Evolutionary conservation across 179 eudicot species (phyloP), one percentile per base, ranked within the genome.

Genomic region (Amaranthus tricolor): DNA sequence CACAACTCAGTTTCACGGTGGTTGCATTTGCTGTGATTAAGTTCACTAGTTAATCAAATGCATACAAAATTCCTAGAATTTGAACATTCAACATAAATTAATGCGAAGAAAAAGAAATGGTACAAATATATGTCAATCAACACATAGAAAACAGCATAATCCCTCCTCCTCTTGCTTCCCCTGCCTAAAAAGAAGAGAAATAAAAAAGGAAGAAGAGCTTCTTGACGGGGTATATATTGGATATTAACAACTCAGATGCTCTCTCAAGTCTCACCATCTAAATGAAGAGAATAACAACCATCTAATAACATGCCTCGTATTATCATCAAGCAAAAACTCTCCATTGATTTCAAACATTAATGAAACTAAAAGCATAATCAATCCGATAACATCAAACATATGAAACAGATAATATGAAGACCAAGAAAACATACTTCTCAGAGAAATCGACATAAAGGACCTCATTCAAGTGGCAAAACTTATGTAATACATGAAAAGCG

Each of bases 1-100:
- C 96, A 79, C 86, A 86, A 83, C 93, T 94, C 85, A 94, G 78
- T 86, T 90, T 94, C 79, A 92, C 82, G 51, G 94, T 92, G 86
- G 89, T 92, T 76, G 94, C 82, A 86, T 94, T 89, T 65, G 94
- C 97, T 94, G 91, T 82, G 78, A 53, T 71, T 71, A 49, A 58
- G 72, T 68, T 53, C 53, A 53, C 62, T 9, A 49, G 19, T 24
- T 24, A 63, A 69, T 45, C 11, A 47, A 20, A 31, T 64, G 5
- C 24, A 58, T 43, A 45, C 55, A 64, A 70, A 31, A 61, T 62
- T 24, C 76, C 50, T 54, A 54, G 64, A 21, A 52, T 66, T 49
- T 62, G 55, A 15, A 40, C 56, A 11, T 55, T 47, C 54, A 56
- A 43, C 17, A 45, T 31, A 47, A 53, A 62, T 40, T n/a, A 54